Conservation (phyloP, 179 eudicot genomes). For the Nepenthes alata region DNA sequence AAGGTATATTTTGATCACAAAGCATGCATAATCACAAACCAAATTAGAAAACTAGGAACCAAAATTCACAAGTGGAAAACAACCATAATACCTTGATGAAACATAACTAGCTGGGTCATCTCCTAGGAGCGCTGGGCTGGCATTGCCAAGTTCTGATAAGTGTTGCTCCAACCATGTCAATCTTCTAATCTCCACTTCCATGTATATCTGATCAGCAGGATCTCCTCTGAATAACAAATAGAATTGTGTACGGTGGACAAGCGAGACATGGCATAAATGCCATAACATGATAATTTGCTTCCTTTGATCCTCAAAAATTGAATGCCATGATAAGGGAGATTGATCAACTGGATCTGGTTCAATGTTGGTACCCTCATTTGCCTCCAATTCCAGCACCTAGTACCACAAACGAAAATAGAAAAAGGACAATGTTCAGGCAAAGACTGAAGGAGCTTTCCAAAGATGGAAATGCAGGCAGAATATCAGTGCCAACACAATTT, state of each 20-base stretch:
- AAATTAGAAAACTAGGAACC: background rate
- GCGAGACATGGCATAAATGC: conserved; percentile 95
- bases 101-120: conserved; percentile 88
- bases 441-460: too few species aligned
- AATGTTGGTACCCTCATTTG: conserved; percentile 36
- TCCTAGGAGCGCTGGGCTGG: conserved; percentile 93
- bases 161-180: conserved; percentile 92
- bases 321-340: conserved; percentile 59
- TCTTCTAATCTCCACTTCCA: conserved; percentile 90
- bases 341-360: conserved; percentile 32
- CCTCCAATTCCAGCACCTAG: conserved; percentile 85
- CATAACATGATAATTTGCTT: conserved; percentile 84
- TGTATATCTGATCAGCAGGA: conserved; percentile 75
- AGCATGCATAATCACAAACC: conserved; percentile 14
- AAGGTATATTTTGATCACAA: too few species aligned
- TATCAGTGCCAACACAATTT: too few species aligned
- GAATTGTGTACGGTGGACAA: conserved; percentile 81
- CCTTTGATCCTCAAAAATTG: conserved; percentile 67
- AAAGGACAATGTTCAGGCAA: background rate
- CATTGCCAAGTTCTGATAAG: conserved; percentile 86
- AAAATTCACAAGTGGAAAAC: too few species aligned
- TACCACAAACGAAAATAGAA: background rate
- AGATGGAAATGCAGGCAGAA: too few species aligned
- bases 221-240: conserved; percentile 79
- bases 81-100: conserved; percentile 47